A percentile compares a stretch with the other conserved stretches of the same genome.
These are phyloP conservation scores for Vachellia collinsii DNA, from an alignment of 306 rosid species.

Conservation along the genomic window DNA sequence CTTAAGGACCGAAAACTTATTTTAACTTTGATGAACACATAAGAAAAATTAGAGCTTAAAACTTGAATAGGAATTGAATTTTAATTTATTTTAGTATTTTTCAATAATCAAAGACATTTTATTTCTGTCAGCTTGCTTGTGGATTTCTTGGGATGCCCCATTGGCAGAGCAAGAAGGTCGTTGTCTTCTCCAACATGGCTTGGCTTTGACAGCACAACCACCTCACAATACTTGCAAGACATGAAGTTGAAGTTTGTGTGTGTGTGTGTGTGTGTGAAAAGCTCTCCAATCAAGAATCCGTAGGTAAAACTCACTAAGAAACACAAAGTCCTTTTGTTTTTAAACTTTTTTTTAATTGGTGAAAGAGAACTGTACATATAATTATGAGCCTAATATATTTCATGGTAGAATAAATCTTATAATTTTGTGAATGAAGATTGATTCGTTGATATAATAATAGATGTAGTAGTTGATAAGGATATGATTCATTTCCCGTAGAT, in stretches of 20 bases:
- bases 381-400: no score
- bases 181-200: background rate
- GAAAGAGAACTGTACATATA: background rate
- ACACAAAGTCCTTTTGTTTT: background rate
- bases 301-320: background rate
- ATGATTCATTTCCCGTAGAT: background rate
- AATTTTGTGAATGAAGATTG: no score
- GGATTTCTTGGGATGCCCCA: background rate
- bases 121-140: background rate
- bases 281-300: background rate
- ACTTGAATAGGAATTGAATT: background rate
- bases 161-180: slow-evolving; percentile 21
- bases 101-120: background rate
- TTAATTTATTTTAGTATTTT: background rate
- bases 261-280: background rate
- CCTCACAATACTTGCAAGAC: background rate
- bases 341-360: background rate
- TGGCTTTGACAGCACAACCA: background rate
- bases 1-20: background rate
- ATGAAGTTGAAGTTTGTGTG: no score
- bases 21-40: background rate
- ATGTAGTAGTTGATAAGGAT: background rate
- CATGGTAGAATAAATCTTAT: no score
- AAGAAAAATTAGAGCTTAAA: background rate
- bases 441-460: no score